Conservation (phyloP, 495 filamentous ascomycete genomes). For the Hapsidospora chrysogenum region DNA sequence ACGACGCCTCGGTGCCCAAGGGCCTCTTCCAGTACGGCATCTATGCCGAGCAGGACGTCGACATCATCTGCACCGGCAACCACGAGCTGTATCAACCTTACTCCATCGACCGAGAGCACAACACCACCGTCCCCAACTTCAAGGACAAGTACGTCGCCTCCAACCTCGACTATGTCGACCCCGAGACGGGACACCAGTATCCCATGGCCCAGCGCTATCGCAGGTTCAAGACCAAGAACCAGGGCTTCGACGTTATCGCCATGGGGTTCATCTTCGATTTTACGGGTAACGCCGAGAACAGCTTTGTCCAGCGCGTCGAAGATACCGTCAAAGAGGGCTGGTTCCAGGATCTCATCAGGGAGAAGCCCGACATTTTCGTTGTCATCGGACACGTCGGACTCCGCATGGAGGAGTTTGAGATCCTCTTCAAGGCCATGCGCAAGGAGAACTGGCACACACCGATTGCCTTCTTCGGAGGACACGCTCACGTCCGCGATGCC, state of each 20-base stretch:
- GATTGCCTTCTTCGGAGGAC: constrained; percentile 88
- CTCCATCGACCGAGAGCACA: constrained; percentile 61
- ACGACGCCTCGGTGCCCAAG: constrained; percentile 75
- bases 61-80: constrained; percentile 80
- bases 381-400: constrained; percentile 78
- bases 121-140: constrained; percentile 64
- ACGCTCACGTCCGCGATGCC: constrained; percentile 81
- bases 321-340: constrained; percentile 68
- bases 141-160: constrained; percentile 64
- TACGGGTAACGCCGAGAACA: constrained; percentile 74
- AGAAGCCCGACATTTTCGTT: constrained; percentile 77
- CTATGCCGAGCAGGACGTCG: constrained; percentile 62
- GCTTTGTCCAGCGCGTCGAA: constrained; percentile 60
- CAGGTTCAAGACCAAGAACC: constrained; percentile 80
- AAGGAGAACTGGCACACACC: constrained; percentile 60
- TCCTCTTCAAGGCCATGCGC: constrained; percentile 66
- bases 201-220: constrained; percentile 69
- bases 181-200: constrained; percentile 45
- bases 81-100: constrained; percentile 81
- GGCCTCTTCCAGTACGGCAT: constrained; percentile 80
- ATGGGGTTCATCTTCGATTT: constrained; percentile 96
- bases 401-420: constrained; percentile 57
- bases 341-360: constrained; percentile 76
- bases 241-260: constrained; percentile 64
- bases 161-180: constrained; percentile 78